These are phyloP conservation scores for Magnolia sinica DNA, from an alignment of 164 flowering plant genomes.

Conservation along the genomic window DNA sequence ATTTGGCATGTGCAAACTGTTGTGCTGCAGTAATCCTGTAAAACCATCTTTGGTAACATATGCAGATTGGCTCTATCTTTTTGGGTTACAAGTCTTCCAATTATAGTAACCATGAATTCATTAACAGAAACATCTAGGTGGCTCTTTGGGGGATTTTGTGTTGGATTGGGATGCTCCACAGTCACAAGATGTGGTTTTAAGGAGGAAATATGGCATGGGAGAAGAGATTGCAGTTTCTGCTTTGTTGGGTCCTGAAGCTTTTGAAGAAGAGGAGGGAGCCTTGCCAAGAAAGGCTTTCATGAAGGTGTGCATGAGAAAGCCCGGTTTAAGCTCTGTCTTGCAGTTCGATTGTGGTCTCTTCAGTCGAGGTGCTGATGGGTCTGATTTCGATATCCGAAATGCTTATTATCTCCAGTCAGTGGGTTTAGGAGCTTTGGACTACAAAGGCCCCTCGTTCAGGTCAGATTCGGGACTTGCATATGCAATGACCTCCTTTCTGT, in stretches of 20 bases:
- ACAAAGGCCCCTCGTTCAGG: conserved; percentile 71
- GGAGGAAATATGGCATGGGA: conserved; percentile 52
- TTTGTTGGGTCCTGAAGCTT: conserved; percentile 33
- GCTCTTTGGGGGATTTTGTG: conserved; percentile 48
- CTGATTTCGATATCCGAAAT: conserved; percentile 37
- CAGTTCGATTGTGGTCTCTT: conserved; percentile 66
- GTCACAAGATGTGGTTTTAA: conserved; percentile 64
- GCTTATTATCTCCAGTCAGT: conserved; percentile 43
- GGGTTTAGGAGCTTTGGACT: conserved; percentile 31
- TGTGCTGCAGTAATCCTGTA: neutral
- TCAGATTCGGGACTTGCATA: conserved; percentile 12
- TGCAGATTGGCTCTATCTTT: neutral
- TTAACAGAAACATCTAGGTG: conserved; percentile 30
- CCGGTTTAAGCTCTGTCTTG: conserved; percentile 57
- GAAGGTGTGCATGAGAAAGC: conserved; percentile 76
- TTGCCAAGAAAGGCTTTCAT: conserved; percentile 53
- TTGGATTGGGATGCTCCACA: conserved; percentile 55
- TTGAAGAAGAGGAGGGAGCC: conserved; percentile 10
- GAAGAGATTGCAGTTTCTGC: conserved; percentile 83
- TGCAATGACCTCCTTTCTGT: no score
- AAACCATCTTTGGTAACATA: neutral
- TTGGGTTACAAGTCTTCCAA: neutral
- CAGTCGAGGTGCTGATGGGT: conserved; percentile 21
- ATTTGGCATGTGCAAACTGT: neutral
- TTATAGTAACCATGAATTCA: neutral